Base-by-base conservation (phyloP, 2,329 filamentous ascomycete species). In the Diaporthe caulivora region DNA sequence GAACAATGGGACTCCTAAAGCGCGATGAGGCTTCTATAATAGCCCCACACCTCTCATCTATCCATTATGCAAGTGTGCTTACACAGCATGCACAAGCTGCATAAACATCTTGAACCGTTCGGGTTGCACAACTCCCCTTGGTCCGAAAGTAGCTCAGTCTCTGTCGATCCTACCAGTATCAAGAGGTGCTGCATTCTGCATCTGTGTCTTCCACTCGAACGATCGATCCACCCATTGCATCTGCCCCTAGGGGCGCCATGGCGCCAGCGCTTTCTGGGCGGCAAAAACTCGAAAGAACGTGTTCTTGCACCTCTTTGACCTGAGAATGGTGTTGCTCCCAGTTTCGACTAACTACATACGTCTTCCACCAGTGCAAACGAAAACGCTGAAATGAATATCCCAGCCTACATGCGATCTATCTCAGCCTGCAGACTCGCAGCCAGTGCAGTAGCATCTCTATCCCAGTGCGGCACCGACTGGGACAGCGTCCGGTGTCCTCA, bases 401-500 rank as follows among this genome's bases (percentile, higher is more conserved):
- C 55, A 40, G 5, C 15, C 3, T 8, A n/a, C 17, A 10, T 62
- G 24, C 24, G 9, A n/a, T 17, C 24, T 42, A 4, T 31, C 18
- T 40, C 37, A 29, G 3, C 31, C 42, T 62, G 17, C 42, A 24
- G 44, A 53, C 44, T 71, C 29, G 5, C 49, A 17, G 26, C 15
- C 24, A 34, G 29, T 34, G 18, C 55, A 31, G 9, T 62, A 15
- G 31, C 53, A 8, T 47, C 9, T 9, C 11, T 17, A 4, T 8
- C 68, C 18, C 17, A 29, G 40, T 11, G 24, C 44, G 21, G 17
- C 24, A 62, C 15, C 2, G 73, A 77, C 62, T 78, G 76, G 53
- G 53, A 68, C 26, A 72, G 74, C 24, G n/a, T 77, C 2, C 73
- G 65, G 47, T 78, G 77, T 34, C 74, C 76, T 15, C 17, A 47